A percentile compares a stretch with the other conserved stretches of the same genome.
phyloP scores from a whole-genome alignment of 2,329 filamentous ascomycete genomes.

The Ophiostoma perfectum region DNA sequence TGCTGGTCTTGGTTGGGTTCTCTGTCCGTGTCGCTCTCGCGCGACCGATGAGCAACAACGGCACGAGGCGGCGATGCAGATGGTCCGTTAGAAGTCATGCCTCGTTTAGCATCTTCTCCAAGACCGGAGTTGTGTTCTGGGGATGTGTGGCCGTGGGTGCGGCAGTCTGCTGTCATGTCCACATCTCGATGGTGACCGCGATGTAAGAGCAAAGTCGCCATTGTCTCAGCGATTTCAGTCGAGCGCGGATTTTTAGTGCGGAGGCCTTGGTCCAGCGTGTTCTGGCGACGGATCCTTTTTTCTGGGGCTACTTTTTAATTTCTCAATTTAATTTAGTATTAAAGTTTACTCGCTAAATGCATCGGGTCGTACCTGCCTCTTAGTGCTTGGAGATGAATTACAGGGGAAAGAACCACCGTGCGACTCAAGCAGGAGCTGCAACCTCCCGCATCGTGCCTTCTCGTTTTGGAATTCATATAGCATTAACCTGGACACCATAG shows the following conservation, averaged over 20 bases:
- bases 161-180: conserved; percentile 41
- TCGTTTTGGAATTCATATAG: no score
- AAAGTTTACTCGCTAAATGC: background rate
- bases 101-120: conserved; percentile 34
- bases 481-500: no score
- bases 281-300: conserved; percentile 7
- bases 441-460: no score
- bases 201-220: conserved; percentile 28
- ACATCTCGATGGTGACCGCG: conserved; percentile 34
- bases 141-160: conserved; percentile 31
- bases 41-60: conserved; percentile 30
- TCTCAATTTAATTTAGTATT: background rate
- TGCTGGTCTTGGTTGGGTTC: conserved; percentile 29
- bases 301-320: background rate
- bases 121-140: conserved; percentile 30
- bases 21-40: conserved; percentile 26
- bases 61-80: conserved; percentile 28
- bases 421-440: background rate
- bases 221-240: conserved; percentile 24
- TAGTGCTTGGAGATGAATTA: background rate
- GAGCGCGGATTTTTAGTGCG: conserved; percentile 19
- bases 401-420: background rate
- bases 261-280: conserved; percentile 3
- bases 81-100: conserved; percentile 34
- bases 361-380: background rate